Conservation (phyloP, 805 yeast genomes). For the Yamadazyma akitaensis region DNA sequence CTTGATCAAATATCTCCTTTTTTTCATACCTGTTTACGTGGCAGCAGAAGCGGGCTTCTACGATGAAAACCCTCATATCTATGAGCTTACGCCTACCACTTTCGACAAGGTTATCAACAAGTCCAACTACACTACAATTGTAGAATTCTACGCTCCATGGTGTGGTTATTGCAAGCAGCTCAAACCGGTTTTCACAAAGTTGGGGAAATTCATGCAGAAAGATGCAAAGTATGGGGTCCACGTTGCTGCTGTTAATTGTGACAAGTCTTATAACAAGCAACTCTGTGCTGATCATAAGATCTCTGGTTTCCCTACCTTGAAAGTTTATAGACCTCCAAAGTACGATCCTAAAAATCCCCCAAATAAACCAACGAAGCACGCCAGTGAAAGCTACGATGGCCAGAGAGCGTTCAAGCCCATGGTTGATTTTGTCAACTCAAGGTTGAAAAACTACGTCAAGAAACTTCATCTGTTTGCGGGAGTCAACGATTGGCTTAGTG, state of each 20-base stretch:
- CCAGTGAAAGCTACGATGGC: conserved; percentile 58
- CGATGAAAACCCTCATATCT: conserved; percentile 40
- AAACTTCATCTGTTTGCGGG: conserved; percentile 33
- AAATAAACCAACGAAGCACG: conserved; percentile 31
- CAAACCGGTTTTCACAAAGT: conserved; percentile 59
- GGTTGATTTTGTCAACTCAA: conserved; percentile 49
- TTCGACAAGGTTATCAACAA: conserved; percentile 65
- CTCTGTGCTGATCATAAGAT: conserved; percentile 66
- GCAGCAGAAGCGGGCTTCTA: conserved; percentile 22
- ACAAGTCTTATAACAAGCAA: conserved; percentile 58
- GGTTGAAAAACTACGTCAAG: conserved; percentile 65
- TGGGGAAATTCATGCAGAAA: conserved; percentile 57
- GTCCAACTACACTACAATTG: conserved; percentile 76
- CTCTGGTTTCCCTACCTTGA: conserved; percentile 80
- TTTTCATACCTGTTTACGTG: background rate
- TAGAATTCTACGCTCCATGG: conserved; percentile 96
- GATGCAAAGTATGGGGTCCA: conserved; percentile 47
- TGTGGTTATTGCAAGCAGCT: conserved; percentile 89
- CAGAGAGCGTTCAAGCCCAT: conserved; percentile 56
- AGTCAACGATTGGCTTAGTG: conserved; percentile 18
- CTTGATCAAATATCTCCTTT: background rate
- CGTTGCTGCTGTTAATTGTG: conserved; percentile 87
- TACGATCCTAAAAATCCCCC: conserved; percentile 19
- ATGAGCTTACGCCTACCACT: conserved; percentile 53
- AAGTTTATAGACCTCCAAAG: conserved; percentile 82